phyloP scores from a whole-genome alignment of 139 green algal genomes.

The Micractinium sp. region DNA sequence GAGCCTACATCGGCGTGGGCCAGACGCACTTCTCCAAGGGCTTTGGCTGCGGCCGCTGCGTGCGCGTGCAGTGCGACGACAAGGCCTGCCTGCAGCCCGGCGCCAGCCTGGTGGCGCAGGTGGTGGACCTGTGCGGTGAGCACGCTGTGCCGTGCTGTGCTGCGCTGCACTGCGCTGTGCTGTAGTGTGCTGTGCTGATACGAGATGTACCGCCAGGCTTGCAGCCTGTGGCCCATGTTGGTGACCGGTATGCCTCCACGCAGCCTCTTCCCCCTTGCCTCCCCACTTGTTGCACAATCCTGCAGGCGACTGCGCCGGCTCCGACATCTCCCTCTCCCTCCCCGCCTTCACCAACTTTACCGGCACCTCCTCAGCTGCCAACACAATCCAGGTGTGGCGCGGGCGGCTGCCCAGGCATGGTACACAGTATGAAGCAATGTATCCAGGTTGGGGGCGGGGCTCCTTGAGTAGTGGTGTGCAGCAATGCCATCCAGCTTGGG shows the following conservation, averaged over 20 bases:
- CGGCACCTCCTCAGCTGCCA: constrained; percentile 19
- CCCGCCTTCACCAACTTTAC: constrained; percentile 41
- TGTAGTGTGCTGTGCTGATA: not conserved
- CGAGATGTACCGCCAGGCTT: not conserved
- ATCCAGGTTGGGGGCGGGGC: too few species aligned
- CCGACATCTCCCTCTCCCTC: constrained; percentile 16
- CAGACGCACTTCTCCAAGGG: constrained; percentile 26
- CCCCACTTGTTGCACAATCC: too few species aligned
- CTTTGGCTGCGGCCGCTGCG: constrained; percentile 42
- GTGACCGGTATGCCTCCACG: not conserved
- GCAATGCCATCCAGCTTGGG: too few species aligned
- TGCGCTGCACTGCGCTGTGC: not conserved
- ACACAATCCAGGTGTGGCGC: not conserved
- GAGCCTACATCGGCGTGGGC: constrained; percentile 40
- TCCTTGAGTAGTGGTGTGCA: too few species aligned
- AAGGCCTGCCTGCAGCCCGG: constrained; percentile 8
- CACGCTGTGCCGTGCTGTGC: not conserved
- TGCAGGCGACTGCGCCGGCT: constrained; percentile 39
- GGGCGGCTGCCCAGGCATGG: not conserved
- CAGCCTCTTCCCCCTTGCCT: not conserved
- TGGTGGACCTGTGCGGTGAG: constrained; percentile 49
- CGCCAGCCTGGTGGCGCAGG: constrained; percentile 23
- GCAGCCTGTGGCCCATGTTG: too few species aligned
- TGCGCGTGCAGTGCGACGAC: constrained; percentile 48
- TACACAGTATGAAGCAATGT: not conserved